Base-by-base conservation (phyloP, 2,329 filamentous ascomycete species). In the Sphaerulina vaccinii region DNA sequence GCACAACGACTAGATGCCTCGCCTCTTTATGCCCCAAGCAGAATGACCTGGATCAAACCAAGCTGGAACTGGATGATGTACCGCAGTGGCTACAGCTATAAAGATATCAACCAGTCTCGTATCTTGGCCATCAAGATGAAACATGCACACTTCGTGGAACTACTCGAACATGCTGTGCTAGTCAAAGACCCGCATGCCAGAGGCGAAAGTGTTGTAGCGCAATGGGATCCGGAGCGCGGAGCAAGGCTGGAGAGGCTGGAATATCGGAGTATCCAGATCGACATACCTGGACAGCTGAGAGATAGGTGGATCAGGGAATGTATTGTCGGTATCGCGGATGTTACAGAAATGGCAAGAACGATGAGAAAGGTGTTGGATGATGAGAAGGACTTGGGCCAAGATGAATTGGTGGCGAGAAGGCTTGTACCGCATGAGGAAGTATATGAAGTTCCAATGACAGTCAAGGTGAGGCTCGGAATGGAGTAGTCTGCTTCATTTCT, bases 41-140 rank as follows among this genome's bases (percentile, higher is more conserved):
- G 51, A 9, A 38, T 40, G 27, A 49, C 36, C 18, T 53, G 44
- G 51, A 45, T 50, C 46, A 54, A 46, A 22, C 40, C 51, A 13
- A 46, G 24, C 32, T 49, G 44, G 38, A 49, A 40, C 16, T 53
- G 44, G 51, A 53, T 40, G 41, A 46, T 50, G 46, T 54, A 45
- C 15, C 51, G 46, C 36, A 37, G 46, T 21, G 51, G 46, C 13
- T 46, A 50, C 41, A 37, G 32, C 29, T 36, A 15, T 35, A 50
- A 50, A 41, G 51, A 54, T n/a, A 10, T 16, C 6, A 53, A 53
- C n/a, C 44, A 49, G 44, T 19, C 47, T 10, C 44, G 21, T 11
- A 49, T 53, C 19, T 45, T 53, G 21, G 44, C 44, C 1, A 42
- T 49, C 24, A 23, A 16, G 5, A 49, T 44, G 44, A 35, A 45